Evolutionary conservation across 75 land plant genomes (phyloP), one percentile per base, ranked within the genome.

Genomic region (Azolla pinnata): DNA sequence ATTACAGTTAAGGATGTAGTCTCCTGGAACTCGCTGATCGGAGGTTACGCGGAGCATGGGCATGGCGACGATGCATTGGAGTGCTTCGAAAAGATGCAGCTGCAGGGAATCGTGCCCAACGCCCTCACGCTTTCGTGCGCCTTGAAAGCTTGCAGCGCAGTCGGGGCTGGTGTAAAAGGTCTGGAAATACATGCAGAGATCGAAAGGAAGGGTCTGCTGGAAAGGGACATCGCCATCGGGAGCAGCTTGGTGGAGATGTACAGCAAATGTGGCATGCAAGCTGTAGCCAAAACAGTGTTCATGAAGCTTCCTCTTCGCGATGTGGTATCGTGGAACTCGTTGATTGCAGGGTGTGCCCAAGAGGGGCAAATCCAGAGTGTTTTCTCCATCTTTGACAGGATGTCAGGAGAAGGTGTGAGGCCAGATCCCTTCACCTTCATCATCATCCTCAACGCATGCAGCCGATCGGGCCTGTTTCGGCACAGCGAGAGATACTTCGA

Each of bases 241-340:
- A 76, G 70, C 66, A 65, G 73, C 61, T 50, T 70, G 9, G 27
- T 76, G 17, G 52, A 49, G 33, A 61, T 70, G 69, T 76, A 76
- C 47, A 46, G 69, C 1, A 70, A 76, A 29, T 66, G 69, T 62
- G 73, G 73, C 14, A 23, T 31, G 44, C 21, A 51, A 12, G 19
- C 57, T 10, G 56, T 1, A 33, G 79, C 79, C 44, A 40, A 50
- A 1, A 47, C 0, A 51, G 62, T 61, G 21, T 76, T 76, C 54
- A 31, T 56, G 0, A 33, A 38, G 34, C 70, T 76, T 72, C 53
- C 69, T 0, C n/a, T 31, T 9, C 65, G 59, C 26, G 73, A 76
- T 57, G 44, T 76, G n/a, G 70, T 76, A n/a, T 76, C 67, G 8
- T 65, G 67, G 67, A 65, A 23, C 17, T 17, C 67, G 7, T 16